phyloP scores from a whole-genome alignment of 2,329 filamentous ascomycete genomes.

The Zasmidium citrigriseum region DNA sequence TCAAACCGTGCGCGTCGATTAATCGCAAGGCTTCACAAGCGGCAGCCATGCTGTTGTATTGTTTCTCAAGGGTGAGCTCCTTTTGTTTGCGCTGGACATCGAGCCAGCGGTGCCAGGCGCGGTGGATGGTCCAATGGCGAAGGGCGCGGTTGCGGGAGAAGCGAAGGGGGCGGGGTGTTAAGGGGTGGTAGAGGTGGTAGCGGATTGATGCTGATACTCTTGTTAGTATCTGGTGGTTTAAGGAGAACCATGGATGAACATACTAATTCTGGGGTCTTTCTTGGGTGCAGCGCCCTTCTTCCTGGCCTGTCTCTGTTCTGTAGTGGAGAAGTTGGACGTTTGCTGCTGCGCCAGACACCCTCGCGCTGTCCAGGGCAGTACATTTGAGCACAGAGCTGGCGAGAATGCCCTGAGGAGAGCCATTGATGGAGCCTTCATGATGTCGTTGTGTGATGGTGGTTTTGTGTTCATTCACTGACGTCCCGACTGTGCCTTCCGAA shows the following conservation, averaged over 20 bases:
- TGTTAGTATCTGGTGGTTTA: constrained; percentile 13
- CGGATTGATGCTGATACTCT: constrained; percentile 59
- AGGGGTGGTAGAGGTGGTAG: constrained; percentile 69
- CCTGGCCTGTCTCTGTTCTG: constrained; percentile 41
- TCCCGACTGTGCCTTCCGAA: constrained; percentile 1
- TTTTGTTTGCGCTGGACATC: constrained; percentile 65
- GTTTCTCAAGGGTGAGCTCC: constrained; percentile 72
- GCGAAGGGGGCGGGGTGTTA: constrained; percentile 74
- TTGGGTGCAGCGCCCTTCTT: constrained; percentile 30
- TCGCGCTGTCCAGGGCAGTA: constrained; percentile 25
- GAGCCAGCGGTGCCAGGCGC: constrained; percentile 84
- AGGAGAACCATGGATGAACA: constrained; percentile 5
- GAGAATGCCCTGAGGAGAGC: constrained; percentile 31
- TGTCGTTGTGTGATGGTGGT: constrained; percentile 1
- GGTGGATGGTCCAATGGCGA: constrained; percentile 98
- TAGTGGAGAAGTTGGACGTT: constrained; percentile 37
- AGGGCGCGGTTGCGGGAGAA: constrained; percentile 85
- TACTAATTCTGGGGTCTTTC: constrained; percentile 38
- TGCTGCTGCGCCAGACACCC: constrained; percentile 27
- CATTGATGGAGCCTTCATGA: constrained; percentile 30
- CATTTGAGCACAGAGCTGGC: constrained; percentile 18
- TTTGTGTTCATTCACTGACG: not conserved
- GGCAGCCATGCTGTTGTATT: constrained; percentile 77
- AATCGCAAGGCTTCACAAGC: constrained; percentile 82
- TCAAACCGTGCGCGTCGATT: constrained; percentile 46